Conservation (phyloP, 805 yeast genomes). For the Metschnikowia proteae region DNA sequence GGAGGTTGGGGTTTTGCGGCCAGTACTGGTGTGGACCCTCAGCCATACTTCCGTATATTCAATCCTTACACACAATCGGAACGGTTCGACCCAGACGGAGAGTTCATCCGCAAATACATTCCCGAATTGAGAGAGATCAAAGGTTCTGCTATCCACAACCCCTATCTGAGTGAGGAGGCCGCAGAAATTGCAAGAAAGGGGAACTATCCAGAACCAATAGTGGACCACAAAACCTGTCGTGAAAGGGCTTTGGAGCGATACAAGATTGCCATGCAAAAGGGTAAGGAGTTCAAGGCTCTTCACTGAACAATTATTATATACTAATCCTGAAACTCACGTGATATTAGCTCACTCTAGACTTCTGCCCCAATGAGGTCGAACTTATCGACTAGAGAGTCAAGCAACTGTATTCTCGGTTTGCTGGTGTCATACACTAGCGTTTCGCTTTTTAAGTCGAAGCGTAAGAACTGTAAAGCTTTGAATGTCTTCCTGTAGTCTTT, state of each 20-base stretch:
- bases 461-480: constrained; percentile 5
- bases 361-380: constrained; percentile 8
- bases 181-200: constrained; percentile 25
- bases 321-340: background rate
- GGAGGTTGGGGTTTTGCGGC: constrained; percentile 60
- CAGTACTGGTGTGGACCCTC: constrained; percentile 51
- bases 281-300: constrained; percentile 9
- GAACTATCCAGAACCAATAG: constrained; percentile 44
- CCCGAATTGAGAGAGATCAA: constrained; percentile 40
- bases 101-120: constrained; percentile 47
- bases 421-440: constrained; percentile 13
- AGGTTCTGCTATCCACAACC: constrained; percentile 32
- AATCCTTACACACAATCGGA: constrained; percentile 50
- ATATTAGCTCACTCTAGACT: background rate
- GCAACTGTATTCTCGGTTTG: background rate
- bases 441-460: constrained; percentile 11
- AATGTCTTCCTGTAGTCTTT: background rate
- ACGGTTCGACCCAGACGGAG: constrained; percentile 46
- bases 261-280: constrained; percentile 29
- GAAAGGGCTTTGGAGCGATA: constrained; percentile 42
- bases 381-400: constrained; percentile 3
- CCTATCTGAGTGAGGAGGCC: constrained; percentile 25
- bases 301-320: background rate
- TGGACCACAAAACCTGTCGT: constrained; percentile 38
- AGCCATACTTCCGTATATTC: constrained; percentile 55